A percentile compares a stretch with the other conserved stretches of the same genome.
These are phyloP conservation scores for Botrytis hyacinthi DNA, from an alignment of 2,329 filamentous ascomycete genomes.

Conservation along the genomic window DNA sequence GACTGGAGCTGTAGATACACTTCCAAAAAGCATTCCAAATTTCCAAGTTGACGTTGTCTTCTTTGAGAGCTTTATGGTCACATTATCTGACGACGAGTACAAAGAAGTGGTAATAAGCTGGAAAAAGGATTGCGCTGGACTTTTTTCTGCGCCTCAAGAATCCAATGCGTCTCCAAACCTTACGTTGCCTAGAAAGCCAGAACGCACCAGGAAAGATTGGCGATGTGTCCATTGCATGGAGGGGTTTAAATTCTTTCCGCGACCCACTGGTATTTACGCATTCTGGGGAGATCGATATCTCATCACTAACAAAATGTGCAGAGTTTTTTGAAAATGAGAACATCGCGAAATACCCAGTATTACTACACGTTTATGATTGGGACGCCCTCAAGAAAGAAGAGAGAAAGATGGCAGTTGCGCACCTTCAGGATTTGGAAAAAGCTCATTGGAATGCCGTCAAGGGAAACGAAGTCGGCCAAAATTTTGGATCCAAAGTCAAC, in stretches of 20 bases:
- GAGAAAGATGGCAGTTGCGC: background rate
- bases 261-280: background rate
- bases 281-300: background rate
- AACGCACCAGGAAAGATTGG: background rate
- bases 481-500: background rate
- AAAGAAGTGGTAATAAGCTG: background rate
- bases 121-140: background rate
- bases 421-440: background rate
- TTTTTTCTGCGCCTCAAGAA: background rate
- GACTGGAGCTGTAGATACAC: too few species aligned
- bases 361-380: background rate
- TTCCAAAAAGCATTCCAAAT: background rate
- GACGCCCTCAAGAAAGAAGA: background rate
- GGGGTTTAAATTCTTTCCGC: background rate
- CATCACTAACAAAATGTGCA: background rate
- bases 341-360: background rate
- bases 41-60: background rate
- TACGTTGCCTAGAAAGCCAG: background rate
- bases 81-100: background rate
- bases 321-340: background rate
- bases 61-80: background rate
- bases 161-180: too few species aligned
- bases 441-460: background rate
- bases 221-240: background rate
- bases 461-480: background rate